Evolutionary conservation across 2,329 filamentous ascomycete genomes (phyloP), one percentile per base, ranked within the genome.

Genomic region (Scytalidium sp.): DNA sequence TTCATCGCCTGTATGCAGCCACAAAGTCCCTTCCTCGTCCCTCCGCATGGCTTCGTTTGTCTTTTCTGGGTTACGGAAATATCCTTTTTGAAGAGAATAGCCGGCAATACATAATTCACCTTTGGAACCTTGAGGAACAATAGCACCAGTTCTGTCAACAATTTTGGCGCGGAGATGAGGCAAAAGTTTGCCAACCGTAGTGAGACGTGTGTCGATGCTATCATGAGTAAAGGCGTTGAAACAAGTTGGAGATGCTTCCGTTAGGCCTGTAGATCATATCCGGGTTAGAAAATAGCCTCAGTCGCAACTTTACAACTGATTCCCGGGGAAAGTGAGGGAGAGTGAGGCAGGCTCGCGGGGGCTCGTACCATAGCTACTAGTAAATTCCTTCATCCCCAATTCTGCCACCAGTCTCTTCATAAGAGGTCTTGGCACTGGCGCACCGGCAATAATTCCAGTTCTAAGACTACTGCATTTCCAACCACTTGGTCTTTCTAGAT

Each of bases 191-290:
- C 88, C 88, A 0, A 92, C 89, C 0, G 87, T 91, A 2, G 79
- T 82, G 21, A 92, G 72, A 32, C 87, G 77, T 36, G 75, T 76
- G 55, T 83, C 73, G 45, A 90, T 79, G 1, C 81, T 78, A 65
- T 92, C 88, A 51, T 86, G 81, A 0, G 85, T 88, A 60, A 87
- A 85, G 10, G 88, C 85, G 59, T 90, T 92, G 74, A 92, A 92
- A 68, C 87, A 88, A 0, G 87, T 90, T 0, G 88, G 88, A 2
- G 82, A 87, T 1, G 88, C 85, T 70, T 93, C 88, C 0, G 89
- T 93, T 41, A 93, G 74, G 4, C 59, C 56, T 62, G 13, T 15
- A 36, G 7, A n/a, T 4, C 13, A n/a, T 7, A 36, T 36, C 13
- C 17, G 5, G 85, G 86, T 67, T 81, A 85, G 23, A 22, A 49